Evolutionary conservation across 148 eudicot species (phyloP).

Genomic region (Persicaria maculosa): DNA sequence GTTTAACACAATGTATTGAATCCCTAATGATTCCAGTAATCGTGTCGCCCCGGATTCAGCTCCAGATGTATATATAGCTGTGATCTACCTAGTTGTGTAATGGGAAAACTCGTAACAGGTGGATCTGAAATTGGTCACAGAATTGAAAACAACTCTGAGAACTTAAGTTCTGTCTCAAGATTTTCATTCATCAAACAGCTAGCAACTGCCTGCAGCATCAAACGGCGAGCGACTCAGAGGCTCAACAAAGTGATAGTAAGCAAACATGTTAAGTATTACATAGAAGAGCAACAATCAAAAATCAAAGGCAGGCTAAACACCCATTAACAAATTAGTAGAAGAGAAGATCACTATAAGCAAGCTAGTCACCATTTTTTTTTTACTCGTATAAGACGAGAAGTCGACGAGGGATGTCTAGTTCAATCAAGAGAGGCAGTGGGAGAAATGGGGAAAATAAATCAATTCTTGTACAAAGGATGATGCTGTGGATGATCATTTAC

Average conservation of each 20-base stretch:
- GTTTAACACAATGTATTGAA: too few relatives aligned
- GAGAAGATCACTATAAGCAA: not conserved
- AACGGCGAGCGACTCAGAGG: not conserved
- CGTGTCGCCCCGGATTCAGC: too few relatives aligned
- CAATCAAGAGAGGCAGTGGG: constrained; percentile 13
- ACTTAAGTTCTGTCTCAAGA: not conserved
- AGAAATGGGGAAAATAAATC: not conserved
- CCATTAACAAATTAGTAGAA: constrained; percentile 1
- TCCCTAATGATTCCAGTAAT: too few relatives aligned
- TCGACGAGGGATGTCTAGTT: constrained; percentile 14
- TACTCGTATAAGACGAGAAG: not conserved
- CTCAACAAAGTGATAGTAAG: not conserved
- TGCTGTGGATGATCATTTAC: constrained; percentile 12
- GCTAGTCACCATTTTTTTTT: not conserved
- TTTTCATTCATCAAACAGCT: not conserved
- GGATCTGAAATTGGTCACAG: too few relatives aligned
- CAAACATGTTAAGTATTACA: constrained; percentile 5
- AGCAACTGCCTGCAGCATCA: not conserved
- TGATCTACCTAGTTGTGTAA: too few relatives aligned
- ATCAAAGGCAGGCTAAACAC: constrained; percentile 4
- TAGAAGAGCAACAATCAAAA: not conserved
- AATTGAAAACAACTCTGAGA: too few relatives aligned
- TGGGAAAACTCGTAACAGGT: too few relatives aligned
- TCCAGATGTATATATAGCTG: too few relatives aligned
- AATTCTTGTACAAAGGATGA: constrained; percentile 18